Conservation (phyloP, 1,284 basidiomycete genomes). For the Bjerkandera adusta region DNA sequence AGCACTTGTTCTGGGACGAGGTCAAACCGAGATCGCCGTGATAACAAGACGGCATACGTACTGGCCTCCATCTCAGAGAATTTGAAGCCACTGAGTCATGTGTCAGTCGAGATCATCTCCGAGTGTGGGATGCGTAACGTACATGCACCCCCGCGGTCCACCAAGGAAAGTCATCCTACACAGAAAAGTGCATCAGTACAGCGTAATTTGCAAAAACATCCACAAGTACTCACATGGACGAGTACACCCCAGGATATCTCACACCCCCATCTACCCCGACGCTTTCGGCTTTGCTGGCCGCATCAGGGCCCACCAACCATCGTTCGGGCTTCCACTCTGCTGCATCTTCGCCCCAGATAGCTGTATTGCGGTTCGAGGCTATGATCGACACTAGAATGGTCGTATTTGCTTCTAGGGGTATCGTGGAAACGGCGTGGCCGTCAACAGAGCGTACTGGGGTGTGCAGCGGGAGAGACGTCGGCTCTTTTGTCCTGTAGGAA, state of each 20-base stretch:
- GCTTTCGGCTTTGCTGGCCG: constrained; percentile 7
- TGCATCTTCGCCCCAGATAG: constrained; percentile 43
- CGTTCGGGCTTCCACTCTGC: constrained; percentile 41
- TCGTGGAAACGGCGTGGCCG: constrained; percentile 25
- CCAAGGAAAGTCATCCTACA: not conserved
- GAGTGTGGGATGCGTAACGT: not conserved
- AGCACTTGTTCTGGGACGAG: constrained; percentile 22
- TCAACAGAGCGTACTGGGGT: constrained; percentile 31
- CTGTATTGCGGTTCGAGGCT: constrained; percentile 24
- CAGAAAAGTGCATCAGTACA: not conserved
- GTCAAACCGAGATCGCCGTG: not conserved
- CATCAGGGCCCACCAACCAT: constrained; percentile 26
- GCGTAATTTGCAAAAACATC: not conserved
- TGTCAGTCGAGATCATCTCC: not conserved
- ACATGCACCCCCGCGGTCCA: constrained; percentile 1
- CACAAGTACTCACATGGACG: constrained; percentile 30
- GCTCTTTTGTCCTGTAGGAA: constrained; percentile 18
- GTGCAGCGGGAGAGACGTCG: constrained; percentile 41
- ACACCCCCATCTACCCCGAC: constrained; percentile 16
- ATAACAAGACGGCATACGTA: not conserved
- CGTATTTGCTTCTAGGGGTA: constrained; percentile 23
- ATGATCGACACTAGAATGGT: constrained; percentile 21
- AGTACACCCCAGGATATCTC: constrained; percentile 34
- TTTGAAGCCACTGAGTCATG: not conserved
- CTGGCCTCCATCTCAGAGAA: constrained; percentile 4